These are phyloP conservation scores for Boechera divaricarpa DNA, from an alignment of 345 rosid species.

Conservation along the genomic window DNA sequence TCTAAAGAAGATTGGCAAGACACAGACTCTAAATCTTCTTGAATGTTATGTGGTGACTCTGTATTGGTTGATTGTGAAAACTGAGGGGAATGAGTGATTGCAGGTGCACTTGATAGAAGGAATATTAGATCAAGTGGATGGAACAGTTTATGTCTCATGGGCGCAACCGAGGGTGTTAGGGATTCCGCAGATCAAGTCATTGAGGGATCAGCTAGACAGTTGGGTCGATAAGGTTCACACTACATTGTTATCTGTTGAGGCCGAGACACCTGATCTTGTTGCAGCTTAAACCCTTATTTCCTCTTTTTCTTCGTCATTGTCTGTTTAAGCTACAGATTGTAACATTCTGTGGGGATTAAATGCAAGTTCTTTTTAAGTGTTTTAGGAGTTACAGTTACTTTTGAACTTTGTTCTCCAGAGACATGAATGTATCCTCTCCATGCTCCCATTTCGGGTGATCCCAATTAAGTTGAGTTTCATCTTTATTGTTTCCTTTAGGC, in stretches of 20 bases:
- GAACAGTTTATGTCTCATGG: conserved; percentile 92
- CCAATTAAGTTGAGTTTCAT: background rate
- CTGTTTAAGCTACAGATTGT: conserved; percentile 37
- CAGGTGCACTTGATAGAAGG: conserved; percentile 99
- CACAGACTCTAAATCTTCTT: background rate
- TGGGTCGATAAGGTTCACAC: conserved; percentile 89
- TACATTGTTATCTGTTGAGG: conserved; percentile 81
- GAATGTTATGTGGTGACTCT: background rate
- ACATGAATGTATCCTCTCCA: background rate
- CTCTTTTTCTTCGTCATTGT: background rate
- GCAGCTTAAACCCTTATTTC: conserved; percentile 49
- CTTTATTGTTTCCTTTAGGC: background rate
- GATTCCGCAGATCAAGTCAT: conserved; percentile 81
- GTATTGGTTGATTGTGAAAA: background rate
- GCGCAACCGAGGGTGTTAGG: conserved; percentile 99
- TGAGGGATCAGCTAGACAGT: conserved; percentile 79
- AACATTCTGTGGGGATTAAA: conserved; percentile 19
- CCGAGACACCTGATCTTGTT: conserved; percentile 96
- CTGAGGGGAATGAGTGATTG: conserved; percentile 11
- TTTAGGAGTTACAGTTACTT: conserved; percentile 9
- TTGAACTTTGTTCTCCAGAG: background rate
- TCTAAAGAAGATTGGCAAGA: conserved; percentile 11
- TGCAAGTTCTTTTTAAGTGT: conserved; percentile 17
- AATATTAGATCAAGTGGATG: conserved; percentile 90
- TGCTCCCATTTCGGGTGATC: background rate